A percentile compares a stretch with the other conserved stretches of the same genome.
Conservation (phyloP, 371 early-diverging fungal genomes). For the Coemansia sp. region DNA sequence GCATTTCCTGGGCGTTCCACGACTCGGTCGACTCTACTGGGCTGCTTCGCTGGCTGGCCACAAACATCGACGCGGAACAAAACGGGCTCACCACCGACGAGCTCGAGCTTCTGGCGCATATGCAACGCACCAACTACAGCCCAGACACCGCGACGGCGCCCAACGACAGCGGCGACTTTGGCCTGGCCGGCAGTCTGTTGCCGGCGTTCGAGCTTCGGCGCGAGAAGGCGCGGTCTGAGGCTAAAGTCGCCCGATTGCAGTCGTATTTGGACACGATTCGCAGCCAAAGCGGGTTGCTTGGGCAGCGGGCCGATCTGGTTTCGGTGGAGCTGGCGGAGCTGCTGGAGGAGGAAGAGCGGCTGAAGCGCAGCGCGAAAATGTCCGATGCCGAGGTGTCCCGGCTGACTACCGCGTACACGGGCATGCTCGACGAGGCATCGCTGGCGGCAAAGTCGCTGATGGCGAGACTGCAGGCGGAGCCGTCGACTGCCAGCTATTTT, state of each 20-base stretch:
- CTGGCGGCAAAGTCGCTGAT: constrained; percentile 21
- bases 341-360: constrained; percentile 26
- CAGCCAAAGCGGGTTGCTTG: constrained; percentile 17
- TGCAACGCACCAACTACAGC: constrained; percentile 28
- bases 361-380: constrained; percentile 12
- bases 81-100: constrained; percentile 33
- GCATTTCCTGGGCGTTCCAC: constrained; percentile 47
- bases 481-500: constrained; percentile 8
- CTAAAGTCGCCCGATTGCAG: constrained; percentile 8
- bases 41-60: constrained; percentile 31
- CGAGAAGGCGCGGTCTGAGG: not conserved
- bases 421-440: constrained; percentile 25
- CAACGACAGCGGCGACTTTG: not conserved
- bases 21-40: constrained; percentile 35
- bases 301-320: constrained; percentile 22
- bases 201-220: constrained; percentile 25
- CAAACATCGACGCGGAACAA: constrained; percentile 21
- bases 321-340: constrained; percentile 23
- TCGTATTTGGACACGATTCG: constrained; percentile 10
- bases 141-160: not conserved
- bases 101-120: constrained; percentile 28
- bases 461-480: constrained; percentile 4
- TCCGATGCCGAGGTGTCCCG: constrained; percentile 34
- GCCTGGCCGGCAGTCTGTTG: not conserved
- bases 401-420: constrained; percentile 15